Conservation (phyloP, 2,329 filamentous ascomycete genomes). For the Phialophora chinensis region DNA sequence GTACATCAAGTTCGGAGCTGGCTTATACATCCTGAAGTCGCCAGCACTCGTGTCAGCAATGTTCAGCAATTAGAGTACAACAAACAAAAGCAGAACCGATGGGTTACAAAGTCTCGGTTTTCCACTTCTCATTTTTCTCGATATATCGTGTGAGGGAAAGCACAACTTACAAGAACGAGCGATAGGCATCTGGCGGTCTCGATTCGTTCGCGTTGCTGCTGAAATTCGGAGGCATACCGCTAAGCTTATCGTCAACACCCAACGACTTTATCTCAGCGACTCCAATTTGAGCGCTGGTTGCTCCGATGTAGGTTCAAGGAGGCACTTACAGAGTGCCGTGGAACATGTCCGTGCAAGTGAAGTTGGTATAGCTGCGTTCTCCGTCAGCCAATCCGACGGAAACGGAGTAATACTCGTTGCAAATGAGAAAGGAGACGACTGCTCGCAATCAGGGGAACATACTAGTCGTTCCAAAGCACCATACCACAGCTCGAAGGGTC, state of each 20-base stretch:
- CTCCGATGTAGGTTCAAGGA: neutral
- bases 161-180: constrained; percentile 24
- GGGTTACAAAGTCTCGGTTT: neutral
- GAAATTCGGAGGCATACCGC: neutral
- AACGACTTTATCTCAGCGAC: neutral
- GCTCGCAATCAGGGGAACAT: neutral
- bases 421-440: neutral
- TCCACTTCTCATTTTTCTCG: neutral
- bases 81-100: neutral
- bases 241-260: neutral
- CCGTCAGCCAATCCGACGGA: neutral
- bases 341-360: constrained; percentile 31
- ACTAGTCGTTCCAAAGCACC: constrained; percentile 24
- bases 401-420: neutral
- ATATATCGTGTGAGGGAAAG: neutral
- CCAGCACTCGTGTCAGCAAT: neutral
- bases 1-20: constrained; percentile 24
- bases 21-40: constrained; percentile 15
- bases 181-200: constrained; percentile 19
- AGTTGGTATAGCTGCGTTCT: constrained; percentile 20
- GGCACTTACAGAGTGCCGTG: constrained; percentile 28
- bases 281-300: neutral
- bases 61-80: neutral
- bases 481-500: constrained; percentile 22
- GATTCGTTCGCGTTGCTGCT: constrained; percentile 11